These are phyloP conservation scores for Penicillium aurantiogriseum DNA, from an alignment of 2,329 filamentous ascomycete species.

Conservation along the genomic window DNA sequence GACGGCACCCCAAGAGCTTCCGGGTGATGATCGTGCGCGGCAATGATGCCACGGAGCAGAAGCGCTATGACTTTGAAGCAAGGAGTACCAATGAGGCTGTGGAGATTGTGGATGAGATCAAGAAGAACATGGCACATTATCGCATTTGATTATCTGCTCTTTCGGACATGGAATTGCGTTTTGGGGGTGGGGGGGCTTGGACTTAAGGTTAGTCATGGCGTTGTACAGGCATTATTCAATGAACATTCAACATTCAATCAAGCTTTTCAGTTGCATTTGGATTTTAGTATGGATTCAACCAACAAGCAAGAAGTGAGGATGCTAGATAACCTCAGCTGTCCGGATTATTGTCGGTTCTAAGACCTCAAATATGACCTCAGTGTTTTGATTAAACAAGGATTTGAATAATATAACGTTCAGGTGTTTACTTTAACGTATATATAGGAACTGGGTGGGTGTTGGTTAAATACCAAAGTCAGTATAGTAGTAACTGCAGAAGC, in stretches of 20 bases:
- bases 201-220: not conserved
- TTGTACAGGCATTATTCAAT: not conserved
- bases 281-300: not conserved
- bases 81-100: slow-evolving; percentile 56
- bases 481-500: too few species aligned
- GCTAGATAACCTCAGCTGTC: too few species aligned
- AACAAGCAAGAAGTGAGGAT: too few species aligned
- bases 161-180: not conserved
- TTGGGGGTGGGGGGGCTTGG: not conserved
- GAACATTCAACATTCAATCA: not conserved
- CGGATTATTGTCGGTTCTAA: too few species aligned
- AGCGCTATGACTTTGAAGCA: slow-evolving; percentile 67
- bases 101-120: slow-evolving; percentile 64
- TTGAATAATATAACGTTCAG: too few species aligned
- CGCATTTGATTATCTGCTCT: slow-evolving; percentile 31
- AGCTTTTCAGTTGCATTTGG: not conserved
- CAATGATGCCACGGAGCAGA: slow-evolving; percentile 62
- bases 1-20: slow-evolving; percentile 64
- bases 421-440: too few species aligned
- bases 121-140: slow-evolving; percentile 55
- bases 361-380: too few species aligned
- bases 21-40: slow-evolving; percentile 60
- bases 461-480: too few species aligned
- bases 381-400: too few species aligned
- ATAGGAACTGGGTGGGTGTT: too few species aligned